Evolutionary conservation across 2,329 filamentous ascomycete genomes (phyloP), one percentile per base, ranked within the genome.

Genomic region (Hypomyces perniciosus): DNA sequence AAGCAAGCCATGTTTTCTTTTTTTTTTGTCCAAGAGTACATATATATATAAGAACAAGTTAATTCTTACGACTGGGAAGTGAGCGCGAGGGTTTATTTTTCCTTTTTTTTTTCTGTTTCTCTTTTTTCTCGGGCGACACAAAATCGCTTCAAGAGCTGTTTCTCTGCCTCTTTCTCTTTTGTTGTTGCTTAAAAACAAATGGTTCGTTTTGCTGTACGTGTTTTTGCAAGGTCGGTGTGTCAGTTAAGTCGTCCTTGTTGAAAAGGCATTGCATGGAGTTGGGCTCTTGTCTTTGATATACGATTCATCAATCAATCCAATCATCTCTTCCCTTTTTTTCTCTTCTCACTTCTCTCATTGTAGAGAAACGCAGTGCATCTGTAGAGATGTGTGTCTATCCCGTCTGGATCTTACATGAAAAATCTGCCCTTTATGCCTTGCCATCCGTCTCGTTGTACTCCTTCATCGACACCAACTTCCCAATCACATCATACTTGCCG

Each of bases 401-500:
- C 20, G 20, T 45, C 28, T 35, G 12, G 26, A 47, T 27, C 35
- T 30, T 44, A 40, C 20, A 20, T 20, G 20, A 20, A 35, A 13
- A 46, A 9, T 8, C 28, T 7, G 13, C 20, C 9, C 13, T 46
- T 46, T 46, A 39, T 49, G 51, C 52, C 37, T 46, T 46, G 28
- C n/a, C 35, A 46, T 27, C 39, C 47, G 51, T 40, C 39, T 56
- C 46, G 34, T 59, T 55, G 51, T 58, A 71, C 26, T 79, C 72
- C 3, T 62, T 69, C 27, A 69, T 72, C 2, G 78, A 70, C 27
- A 96, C 87, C 62, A 99, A 70, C 71, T 83, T 86, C 20, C 93
- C 93, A 10, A 99, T 90, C n/a, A 97, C 83, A 27, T 96, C 74
- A 69, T 99, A 99, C 78, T 99, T 97, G 70, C 92, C 88, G 54